phyloP scores from a whole-genome alignment of 306 rosid species.

The Hippophae gyantsensis region DNA sequence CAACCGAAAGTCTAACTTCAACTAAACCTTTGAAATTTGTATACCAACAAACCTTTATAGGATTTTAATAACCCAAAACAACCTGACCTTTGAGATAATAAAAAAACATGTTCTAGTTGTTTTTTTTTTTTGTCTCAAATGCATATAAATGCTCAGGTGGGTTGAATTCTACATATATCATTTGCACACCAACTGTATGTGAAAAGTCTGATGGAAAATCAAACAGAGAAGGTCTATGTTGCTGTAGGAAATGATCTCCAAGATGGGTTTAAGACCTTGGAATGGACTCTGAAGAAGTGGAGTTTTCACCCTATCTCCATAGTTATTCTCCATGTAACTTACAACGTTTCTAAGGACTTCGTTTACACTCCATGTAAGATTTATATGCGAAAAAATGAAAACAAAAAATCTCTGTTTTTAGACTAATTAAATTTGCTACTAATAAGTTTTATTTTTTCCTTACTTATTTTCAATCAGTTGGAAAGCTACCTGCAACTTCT shows the following conservation, averaged over 20 bases:
- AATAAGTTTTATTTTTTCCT: constrained; percentile 3
- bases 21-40: background rate
- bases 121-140: constrained; percentile 2
- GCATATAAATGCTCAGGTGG: constrained; percentile 3
- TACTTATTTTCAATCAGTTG: constrained; percentile 28
- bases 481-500: constrained; percentile 77
- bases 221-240: constrained; percentile 19
- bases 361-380: constrained; percentile 71
- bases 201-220: constrained; percentile 8
- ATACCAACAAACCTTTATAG: background rate
- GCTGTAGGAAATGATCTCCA: constrained; percentile 27
- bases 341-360: constrained; percentile 39
- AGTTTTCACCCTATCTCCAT: constrained; percentile 56
- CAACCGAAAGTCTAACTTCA: background rate
- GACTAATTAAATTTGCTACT: constrained; percentile 10
- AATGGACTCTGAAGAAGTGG: constrained; percentile 40
- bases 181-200: background rate
- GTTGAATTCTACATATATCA: background rate
- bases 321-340: constrained; percentile 46
- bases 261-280: constrained; percentile 29
- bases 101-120: background rate
- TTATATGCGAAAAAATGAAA: background rate
- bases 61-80: background rate
- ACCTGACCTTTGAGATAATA: background rate
- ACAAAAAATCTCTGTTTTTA: background rate